Evolutionary conservation across 106 monocot genomes (phyloP), one percentile per base, ranked within the genome.

Genomic region (Acanthochlamys bracteata): DNA sequence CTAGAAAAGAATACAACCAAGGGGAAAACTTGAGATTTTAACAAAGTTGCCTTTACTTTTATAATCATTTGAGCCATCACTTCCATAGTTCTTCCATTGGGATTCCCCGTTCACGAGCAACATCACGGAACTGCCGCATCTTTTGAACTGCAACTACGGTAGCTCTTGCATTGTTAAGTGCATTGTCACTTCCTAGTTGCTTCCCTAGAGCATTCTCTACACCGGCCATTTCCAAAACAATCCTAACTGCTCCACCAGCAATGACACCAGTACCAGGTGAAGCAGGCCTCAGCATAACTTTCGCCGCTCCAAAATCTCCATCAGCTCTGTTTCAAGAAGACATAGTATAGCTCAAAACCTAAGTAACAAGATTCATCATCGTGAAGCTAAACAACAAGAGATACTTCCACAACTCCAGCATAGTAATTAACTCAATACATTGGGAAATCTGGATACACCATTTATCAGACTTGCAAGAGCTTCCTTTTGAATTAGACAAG

Each of bases 261-360:
- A 84, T 78, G 0, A 92, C 84, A 39, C 88, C 84, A 0, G 84
- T 84, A 69, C 92, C 92, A 4, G 92, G 92, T 20, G 88, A 87
- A 66, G 93, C 93, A 19, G 93, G 88, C 62, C 88, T 80, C 68
- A 93, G 60, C 93, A 93, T 93, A 52, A 92, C 87, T 69, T 82
- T 88, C 17, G 92, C 92, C 45, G 88, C 92, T 69, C 82, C 79
- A 62, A 74, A 92, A 39, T 82, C 84, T 27, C 84, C 92, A 68
- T 79, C 82, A 52, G 82, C 63, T 66, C 92, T 88, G 69, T 58
- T 40, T 61, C 17, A 39, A 16, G n/a, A 61, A 7, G 7, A 45
- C 43, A 45, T 9, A 7, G 43, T 45, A 45, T 45, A 45, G 43
- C 7, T 9, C 43, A 45, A 45, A 45, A 45, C 7, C n/a, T n/a